phyloP scores from a whole-genome alignment of 2,329 filamentous ascomycete genomes.

The Stachybotrys chartarum region DNA sequence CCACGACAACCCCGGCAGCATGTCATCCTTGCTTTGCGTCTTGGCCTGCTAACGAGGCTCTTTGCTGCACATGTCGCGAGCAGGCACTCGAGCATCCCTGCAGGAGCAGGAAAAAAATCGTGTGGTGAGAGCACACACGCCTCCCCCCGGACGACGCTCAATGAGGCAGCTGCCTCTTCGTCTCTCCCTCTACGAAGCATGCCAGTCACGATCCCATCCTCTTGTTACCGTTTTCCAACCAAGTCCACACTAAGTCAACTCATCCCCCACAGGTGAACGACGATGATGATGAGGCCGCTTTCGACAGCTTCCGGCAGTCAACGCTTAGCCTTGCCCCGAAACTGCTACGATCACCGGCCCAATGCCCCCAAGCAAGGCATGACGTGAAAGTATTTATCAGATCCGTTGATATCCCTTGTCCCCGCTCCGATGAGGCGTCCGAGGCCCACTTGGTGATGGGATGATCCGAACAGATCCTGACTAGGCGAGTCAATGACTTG shows the following conservation, averaged over 20 bases:
- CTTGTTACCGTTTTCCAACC: too few species aligned
- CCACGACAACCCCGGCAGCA: not conserved
- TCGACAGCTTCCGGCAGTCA: not conserved
- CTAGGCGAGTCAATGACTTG: not conserved
- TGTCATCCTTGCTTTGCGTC: not conserved
- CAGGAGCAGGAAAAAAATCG: too few species aligned
- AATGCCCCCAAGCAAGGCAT: not conserved
- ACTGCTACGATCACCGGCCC: not conserved
- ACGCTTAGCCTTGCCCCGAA: not conserved
- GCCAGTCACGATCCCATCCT: too few species aligned
- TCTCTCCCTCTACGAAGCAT: too few species aligned
- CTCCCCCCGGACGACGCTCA: too few species aligned
- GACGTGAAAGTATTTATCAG: not conserved
- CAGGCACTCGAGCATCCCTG: too few species aligned
- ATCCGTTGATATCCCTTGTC: not conserved
- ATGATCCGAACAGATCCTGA: not conserved
- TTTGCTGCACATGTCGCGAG: not conserved
- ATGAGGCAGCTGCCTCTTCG: too few species aligned
- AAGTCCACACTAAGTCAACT: too few species aligned
- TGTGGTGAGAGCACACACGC: too few species aligned
- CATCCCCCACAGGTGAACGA: not conserved
- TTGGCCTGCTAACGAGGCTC: not conserved
- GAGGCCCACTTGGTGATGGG: not conserved
- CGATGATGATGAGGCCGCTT: not conserved
- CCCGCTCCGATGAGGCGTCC: not conserved